Conservation (phyloP, 1,139 yeast species). For the Blastobotrys serpentis region DNA sequence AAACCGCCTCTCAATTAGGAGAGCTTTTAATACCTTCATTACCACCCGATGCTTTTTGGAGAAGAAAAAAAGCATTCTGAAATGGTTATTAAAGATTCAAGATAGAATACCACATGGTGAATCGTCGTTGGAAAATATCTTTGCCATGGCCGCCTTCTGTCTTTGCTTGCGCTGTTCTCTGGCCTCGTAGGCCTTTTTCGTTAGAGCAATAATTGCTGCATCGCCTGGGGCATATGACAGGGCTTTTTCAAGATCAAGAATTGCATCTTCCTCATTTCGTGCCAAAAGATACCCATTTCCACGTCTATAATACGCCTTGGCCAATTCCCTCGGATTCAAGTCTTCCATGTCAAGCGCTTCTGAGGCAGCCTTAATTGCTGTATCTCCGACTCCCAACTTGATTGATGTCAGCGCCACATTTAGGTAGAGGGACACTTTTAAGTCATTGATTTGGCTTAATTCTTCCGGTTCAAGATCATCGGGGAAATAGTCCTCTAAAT, state of each 20-base stretch:
- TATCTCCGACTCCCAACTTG: conserved; percentile 57
- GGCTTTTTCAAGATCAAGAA: conserved; percentile 64
- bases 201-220: conserved; percentile 65
- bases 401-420: conserved; percentile 76
- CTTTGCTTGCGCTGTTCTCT: conserved; percentile 58
- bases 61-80: too few species aligned
- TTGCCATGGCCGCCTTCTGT: conserved; percentile 77
- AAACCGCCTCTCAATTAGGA: too few species aligned
- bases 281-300: conserved; percentile 44
- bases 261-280: conserved; percentile 70
- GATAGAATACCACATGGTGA: neutral
- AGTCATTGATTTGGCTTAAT: conserved; percentile 41
- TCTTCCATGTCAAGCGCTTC: conserved; percentile 63
- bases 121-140: conserved; percentile 51
- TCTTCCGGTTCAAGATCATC: conserved; percentile 46
- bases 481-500: conserved; percentile 71
- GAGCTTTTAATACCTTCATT: too few species aligned
- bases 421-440: conserved; percentile 63
- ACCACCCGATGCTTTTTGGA: too few species aligned
- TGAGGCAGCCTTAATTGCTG: conserved; percentile 58
- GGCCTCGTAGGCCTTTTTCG: conserved; percentile 57
- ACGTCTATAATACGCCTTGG: conserved; percentile 84
- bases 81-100: neutral
- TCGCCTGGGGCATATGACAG: conserved; percentile 65
- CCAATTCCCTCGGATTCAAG: conserved; percentile 64